phyloP scores from a whole-genome alignment of 495 filamentous ascomycete genomes.

The Trichoderma gamsii region DNA sequence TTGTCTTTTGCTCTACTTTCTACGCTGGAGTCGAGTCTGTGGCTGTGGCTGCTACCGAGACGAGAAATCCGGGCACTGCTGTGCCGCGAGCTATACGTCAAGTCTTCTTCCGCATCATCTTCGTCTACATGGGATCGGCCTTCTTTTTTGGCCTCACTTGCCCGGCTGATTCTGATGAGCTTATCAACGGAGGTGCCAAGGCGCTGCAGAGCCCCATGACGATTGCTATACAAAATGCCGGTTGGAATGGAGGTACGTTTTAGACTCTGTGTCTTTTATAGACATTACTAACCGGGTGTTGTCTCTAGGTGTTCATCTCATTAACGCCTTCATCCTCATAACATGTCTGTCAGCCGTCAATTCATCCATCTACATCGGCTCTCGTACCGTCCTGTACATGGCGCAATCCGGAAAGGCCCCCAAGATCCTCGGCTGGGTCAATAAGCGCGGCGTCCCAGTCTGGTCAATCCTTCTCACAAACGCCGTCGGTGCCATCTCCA shows the following conservation, averaged over 20 bases:
- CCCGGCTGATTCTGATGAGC: constrained; percentile 38
- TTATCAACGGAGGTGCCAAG: constrained; percentile 44
- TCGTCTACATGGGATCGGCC: constrained; percentile 66
- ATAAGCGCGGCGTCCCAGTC: constrained; percentile 60
- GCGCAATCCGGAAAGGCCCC: constrained; percentile 60
- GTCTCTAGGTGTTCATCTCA: constrained; percentile 46
- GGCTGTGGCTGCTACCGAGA: constrained; percentile 68
- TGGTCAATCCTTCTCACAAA: constrained; percentile 58
- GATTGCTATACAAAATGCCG: constrained; percentile 53
- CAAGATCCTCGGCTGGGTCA: constrained; percentile 55
- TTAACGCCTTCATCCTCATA: constrained; percentile 67
- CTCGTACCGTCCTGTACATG: constrained; percentile 61
- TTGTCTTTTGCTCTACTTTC: constrained; percentile 62
- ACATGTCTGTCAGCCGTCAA: constrained; percentile 66
- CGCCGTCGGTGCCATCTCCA: constrained; percentile 58
- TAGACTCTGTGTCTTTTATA: not conserved
- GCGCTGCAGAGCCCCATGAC: constrained; percentile 53
- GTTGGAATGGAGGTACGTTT: constrained; percentile 35
- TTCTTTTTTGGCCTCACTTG: constrained; percentile 65
- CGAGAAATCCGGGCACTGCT: constrained; percentile 62
- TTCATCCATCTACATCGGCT: constrained; percentile 61
- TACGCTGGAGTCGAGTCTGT: constrained; percentile 73
- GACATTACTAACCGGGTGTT: not conserved
- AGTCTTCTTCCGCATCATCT: constrained; percentile 68
- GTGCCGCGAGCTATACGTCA: constrained; percentile 68